Evolutionary conservation across 2,329 filamentous ascomycete species (phyloP).

Genomic region (Aspergillus tanneri): DNA sequence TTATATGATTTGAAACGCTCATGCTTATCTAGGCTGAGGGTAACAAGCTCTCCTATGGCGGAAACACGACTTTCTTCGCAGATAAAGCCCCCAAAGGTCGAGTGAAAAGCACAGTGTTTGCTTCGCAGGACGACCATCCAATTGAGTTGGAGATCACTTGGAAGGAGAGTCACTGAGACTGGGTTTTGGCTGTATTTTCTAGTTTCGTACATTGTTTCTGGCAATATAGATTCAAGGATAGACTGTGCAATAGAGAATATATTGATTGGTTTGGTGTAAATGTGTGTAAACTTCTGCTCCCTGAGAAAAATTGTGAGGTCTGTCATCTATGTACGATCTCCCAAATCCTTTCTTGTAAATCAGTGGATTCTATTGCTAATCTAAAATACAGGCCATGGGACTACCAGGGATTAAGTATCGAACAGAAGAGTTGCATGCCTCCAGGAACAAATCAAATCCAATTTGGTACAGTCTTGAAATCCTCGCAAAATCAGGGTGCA

Average conservation of each 20-base stretch:
- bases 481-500: conserved; percentile 17
- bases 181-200: not conserved
- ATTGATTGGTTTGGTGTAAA: too few relatives aligned
- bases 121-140: conserved; percentile 31
- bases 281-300: too few relatives aligned
- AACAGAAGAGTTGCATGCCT: conserved; percentile 7
- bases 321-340: too few relatives aligned
- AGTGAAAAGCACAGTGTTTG: conserved; percentile 36
- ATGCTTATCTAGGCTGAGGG: conserved; percentile 28
- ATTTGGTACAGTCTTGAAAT: conserved; percentile 15
- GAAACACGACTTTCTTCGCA: conserved; percentile 40
- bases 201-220: not conserved
- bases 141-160: conserved; percentile 37
- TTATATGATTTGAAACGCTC: not conserved
- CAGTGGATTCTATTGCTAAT: conserved; percentile 13
- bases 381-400: conserved; percentile 14
- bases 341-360: too few relatives aligned
- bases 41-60: conserved; percentile 33
- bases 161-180: conserved; percentile 19
- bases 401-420: conserved; percentile 10
- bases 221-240: too few relatives aligned
- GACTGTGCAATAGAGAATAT: too few relatives aligned
- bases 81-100: conserved; percentile 39
- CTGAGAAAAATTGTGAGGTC: too few relatives aligned
- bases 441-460: conserved; percentile 2